Conservation (phyloP, 2,329 filamentous ascomycete species). For the Curvularia sp. region DNA sequence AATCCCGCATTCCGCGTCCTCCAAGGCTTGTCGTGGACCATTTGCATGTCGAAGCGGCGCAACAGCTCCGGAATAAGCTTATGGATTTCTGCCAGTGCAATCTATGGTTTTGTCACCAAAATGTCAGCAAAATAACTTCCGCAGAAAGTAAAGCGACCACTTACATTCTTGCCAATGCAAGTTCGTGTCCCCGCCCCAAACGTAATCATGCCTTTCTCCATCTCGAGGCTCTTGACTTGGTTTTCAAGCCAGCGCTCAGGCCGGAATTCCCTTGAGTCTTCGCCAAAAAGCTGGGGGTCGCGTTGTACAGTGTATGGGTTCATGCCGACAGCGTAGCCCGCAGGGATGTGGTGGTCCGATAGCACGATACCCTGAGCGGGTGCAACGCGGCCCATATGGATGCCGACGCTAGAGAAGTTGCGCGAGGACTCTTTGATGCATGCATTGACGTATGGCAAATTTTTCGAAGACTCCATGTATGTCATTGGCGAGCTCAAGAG, state of each 20-base stretch:
- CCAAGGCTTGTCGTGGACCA: constrained; percentile 27
- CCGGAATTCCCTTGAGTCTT: constrained; percentile 54
- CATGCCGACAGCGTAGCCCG: constrained; percentile 44
- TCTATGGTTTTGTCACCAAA: constrained; percentile 7
- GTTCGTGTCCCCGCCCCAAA: constrained; percentile 26
- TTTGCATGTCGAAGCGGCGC: constrained; percentile 20
- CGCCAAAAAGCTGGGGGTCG: constrained; percentile 55
- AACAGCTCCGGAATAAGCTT: constrained; percentile 26
- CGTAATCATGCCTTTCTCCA: constrained; percentile 29
- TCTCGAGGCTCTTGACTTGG: constrained; percentile 17
- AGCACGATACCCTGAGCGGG: constrained; percentile 26
- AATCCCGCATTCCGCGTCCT: constrained; percentile 26
- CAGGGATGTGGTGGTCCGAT: constrained; percentile 40
- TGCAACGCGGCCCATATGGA: constrained; percentile 39
- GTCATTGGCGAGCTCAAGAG: constrained; percentile 27
- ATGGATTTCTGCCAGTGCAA: constrained; percentile 23
- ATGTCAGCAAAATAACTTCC: background rate
- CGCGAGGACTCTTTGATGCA: constrained; percentile 42
- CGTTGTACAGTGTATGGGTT: constrained; percentile 47
- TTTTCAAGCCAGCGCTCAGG: constrained; percentile 58
- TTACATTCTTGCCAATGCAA: constrained; percentile 33
- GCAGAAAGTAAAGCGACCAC: background rate
- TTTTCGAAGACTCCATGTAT: constrained; percentile 26
- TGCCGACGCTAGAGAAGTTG: constrained; percentile 24
- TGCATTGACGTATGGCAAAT: constrained; percentile 40